phyloP scores from a whole-genome alignment of 495 filamentous ascomycete species.

The Aspergillus leporis region DNA sequence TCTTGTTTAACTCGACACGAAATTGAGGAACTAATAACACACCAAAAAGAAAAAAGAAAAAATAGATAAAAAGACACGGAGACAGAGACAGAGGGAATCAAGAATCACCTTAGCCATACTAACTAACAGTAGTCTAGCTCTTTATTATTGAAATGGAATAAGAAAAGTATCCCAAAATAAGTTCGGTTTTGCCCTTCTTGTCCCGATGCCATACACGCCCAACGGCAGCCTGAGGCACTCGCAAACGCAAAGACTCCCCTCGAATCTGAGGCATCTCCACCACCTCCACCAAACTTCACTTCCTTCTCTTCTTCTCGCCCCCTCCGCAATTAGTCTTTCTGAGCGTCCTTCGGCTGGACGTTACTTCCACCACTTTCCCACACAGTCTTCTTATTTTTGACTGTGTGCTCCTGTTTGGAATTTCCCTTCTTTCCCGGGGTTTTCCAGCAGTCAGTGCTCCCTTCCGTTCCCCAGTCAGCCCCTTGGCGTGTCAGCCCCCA shows the following conservation, averaged over 20 bases:
- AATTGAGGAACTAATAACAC: background rate
- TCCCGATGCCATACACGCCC: too few relatives aligned
- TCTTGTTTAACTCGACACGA: background rate
- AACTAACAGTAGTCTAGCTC: background rate
- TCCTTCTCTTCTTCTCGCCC: conserved; percentile 1
- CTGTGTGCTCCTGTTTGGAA: conserved; percentile 8
- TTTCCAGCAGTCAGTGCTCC: conserved; percentile 9
- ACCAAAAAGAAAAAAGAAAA: background rate
- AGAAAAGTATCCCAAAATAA: background rate
- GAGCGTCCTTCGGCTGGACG: background rate
- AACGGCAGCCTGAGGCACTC: conserved; percentile 10
- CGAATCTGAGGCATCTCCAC: conserved; percentile 4
- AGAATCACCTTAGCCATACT: too few relatives aligned
- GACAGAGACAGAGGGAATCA: too few relatives aligned
- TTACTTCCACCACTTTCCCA: conserved; percentile 3
- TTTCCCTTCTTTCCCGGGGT: conserved; percentile 8
- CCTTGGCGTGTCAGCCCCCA: conserved; percentile 15
- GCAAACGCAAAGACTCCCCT: conserved; percentile 4
- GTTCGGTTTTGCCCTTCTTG: too few relatives aligned
- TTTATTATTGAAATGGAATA: background rate
- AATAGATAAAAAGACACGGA: too few relatives aligned
- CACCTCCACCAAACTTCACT: conserved; percentile 4
- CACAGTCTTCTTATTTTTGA: background rate
- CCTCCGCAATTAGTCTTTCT: conserved; percentile 3
- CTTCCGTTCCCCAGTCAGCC: background rate